A percentile compares a stretch with the other conserved stretches of the same genome.
Evolutionary conservation across 2,329 filamentous ascomycete species (phyloP).

Genomic region (Penicillium palitans): DNA sequence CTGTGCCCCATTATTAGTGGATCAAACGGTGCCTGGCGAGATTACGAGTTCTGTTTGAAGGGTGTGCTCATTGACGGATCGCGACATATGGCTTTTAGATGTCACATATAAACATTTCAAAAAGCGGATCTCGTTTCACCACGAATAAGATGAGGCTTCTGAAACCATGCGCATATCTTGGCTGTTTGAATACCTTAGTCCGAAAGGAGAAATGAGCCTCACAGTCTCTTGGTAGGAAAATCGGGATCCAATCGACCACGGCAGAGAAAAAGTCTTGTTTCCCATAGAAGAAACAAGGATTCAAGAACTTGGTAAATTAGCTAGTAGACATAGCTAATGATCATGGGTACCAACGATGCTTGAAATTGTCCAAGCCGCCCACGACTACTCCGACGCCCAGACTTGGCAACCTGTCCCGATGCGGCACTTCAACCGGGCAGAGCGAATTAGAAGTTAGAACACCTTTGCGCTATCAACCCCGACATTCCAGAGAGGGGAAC

Average conservation of each 20-base stretch:
- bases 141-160: background rate
- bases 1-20: slow-evolving; percentile 1
- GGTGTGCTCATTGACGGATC: background rate
- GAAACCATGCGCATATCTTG: background rate
- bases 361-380: background rate
- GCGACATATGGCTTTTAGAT: background rate
- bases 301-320: background rate
- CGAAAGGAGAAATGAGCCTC: background rate
- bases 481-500: slow-evolving; percentile 4
- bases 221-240: background rate
- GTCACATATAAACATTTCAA: background rate
- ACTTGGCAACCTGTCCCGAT: slow-evolving; percentile 8
- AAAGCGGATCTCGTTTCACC: background rate
- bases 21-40: background rate
- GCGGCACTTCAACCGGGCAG: background rate
- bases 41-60: background rate
- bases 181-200: background rate
- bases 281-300: background rate
- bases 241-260: background rate
- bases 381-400: background rate
- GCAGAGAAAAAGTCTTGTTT: background rate
- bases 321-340: background rate
- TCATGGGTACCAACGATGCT: background rate
- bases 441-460: background rate
- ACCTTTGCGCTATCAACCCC: background rate